These are phyloP conservation scores for Neopestalotiopsis sp. DNA, from an alignment of 2,329 filamentous ascomycete species.

Conservation along the genomic window DNA sequence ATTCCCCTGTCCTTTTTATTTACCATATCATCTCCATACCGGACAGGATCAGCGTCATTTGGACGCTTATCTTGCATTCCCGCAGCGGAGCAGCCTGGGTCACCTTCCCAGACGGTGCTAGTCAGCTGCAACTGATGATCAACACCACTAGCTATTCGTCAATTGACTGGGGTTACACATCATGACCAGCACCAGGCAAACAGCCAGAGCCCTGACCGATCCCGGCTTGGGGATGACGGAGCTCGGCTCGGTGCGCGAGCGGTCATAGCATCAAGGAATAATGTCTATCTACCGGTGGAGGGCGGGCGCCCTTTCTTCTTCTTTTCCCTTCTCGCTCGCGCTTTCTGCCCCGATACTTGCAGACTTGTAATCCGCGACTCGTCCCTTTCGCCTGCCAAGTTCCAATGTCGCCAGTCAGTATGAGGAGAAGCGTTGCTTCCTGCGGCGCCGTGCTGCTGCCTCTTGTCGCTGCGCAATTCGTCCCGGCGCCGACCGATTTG, in stretches of 20 bases:
- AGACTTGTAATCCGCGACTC: background rate
- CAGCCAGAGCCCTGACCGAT: background rate
- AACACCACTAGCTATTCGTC: background rate
- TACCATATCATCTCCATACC: background rate
- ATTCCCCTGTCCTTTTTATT: background rate
- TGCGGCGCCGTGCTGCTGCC: conserved; percentile 1
- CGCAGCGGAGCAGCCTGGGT: background rate
- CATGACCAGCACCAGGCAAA: background rate
- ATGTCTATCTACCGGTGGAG: background rate
- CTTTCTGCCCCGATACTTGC: background rate
- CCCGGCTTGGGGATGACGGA: conserved; percentile 6
- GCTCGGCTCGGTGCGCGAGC: background rate
- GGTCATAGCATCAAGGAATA: background rate
- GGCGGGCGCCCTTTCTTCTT: background rate
- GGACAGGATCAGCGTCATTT: background rate
- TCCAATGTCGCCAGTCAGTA: background rate
- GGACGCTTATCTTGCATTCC: conserved; percentile 11
- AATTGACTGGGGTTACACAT: background rate
- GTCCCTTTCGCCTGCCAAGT: background rate
- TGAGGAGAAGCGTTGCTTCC: background rate
- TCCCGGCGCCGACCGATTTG: conserved; percentile 32
- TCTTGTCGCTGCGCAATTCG: conserved; percentile 32
- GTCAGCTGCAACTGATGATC: conserved; percentile 2
- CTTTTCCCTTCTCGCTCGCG: background rate
- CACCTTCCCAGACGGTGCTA: conserved; percentile 10